Evolutionary conservation across 2,329 filamentous ascomycete species (phyloP).

Genomic region (Exserohilum rostratum): DNA sequence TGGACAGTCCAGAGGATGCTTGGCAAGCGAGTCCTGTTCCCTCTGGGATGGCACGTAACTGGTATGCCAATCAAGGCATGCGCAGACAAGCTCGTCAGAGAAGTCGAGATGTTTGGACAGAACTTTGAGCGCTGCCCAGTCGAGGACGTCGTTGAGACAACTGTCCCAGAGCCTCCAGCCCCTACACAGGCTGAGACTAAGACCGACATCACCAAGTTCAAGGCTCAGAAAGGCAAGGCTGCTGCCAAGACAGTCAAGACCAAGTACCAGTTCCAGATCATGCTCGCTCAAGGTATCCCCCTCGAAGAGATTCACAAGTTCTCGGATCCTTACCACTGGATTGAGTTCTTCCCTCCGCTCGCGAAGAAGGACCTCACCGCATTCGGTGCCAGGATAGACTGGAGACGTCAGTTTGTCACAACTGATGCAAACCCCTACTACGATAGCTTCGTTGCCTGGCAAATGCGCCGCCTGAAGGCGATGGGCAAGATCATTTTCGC

Average conservation of each 20-base stretch:
- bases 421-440: slow-evolving; percentile 98
- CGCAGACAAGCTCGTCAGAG: slow-evolving; percentile 90
- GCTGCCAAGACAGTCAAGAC: slow-evolving; percentile 87
- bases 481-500: slow-evolving; percentile 93
- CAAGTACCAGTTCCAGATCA: slow-evolving; percentile 96
- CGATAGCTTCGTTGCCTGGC: slow-evolving; percentile 93
- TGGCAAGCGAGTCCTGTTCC: slow-evolving; percentile 85
- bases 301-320: slow-evolving; percentile 90
- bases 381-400: slow-evolving; percentile 88
- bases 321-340: slow-evolving; percentile 88
- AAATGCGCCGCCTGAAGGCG: slow-evolving; percentile 91
- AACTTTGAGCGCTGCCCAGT: slow-evolving; percentile 76
- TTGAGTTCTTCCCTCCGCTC: slow-evolving; percentile 86
- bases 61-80: slow-evolving; percentile 95
- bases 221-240: slow-evolving; percentile 77
- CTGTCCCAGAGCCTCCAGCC: slow-evolving; percentile 58
- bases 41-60: slow-evolving; percentile 93
- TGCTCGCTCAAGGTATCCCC: slow-evolving; percentile 88
- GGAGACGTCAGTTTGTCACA: slow-evolving; percentile 90
- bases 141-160: slow-evolving; percentile 51
- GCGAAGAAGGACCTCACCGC: slow-evolving; percentile 79
- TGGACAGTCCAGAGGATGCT: slow-evolving; percentile 74
- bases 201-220: slow-evolving; percentile 89
- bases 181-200: slow-evolving; percentile 69
- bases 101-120: slow-evolving; percentile 86